Conservation (phyloP, 371 early-diverging fungal species). For the Batkoa obscura region DNA sequence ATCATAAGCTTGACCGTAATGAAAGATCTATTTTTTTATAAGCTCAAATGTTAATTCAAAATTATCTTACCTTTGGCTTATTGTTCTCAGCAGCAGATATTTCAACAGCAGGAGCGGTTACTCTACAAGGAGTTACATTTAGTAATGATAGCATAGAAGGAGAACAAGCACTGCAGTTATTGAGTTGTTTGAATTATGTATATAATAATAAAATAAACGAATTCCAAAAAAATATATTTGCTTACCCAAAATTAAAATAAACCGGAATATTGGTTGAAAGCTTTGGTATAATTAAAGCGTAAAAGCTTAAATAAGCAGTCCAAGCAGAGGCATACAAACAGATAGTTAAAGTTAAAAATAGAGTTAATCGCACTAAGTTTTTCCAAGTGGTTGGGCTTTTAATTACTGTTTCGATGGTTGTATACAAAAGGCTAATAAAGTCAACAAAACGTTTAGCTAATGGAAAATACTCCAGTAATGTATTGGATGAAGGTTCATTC, state of each 20-base stretch:
- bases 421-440: background rate
- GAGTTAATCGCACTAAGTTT: background rate
- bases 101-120: background rate
- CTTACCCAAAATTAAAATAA: conserved; percentile 3
- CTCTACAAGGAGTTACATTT: background rate
- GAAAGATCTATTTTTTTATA: background rate
- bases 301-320: background rate
- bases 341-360: background rate
- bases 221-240: background rate
- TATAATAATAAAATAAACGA: background rate
- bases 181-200: background rate
- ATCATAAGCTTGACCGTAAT: conserved; percentile 1
- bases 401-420: background rate
- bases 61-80: background rate
- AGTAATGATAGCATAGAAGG: background rate
- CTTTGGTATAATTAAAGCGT: background rate
- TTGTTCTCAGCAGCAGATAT: background rate
- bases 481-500: too few species aligned
- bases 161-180: background rate
- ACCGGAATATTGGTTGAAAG: background rate
- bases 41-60: background rate
- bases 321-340: background rate
- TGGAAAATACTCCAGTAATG: too few species aligned
- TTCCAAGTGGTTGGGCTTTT: background rate
- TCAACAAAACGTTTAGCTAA: too few species aligned